These are phyloP conservation scores for Aspergillus asperescens DNA, from an alignment of 495 filamentous ascomycete genomes.

Conservation along the genomic window DNA sequence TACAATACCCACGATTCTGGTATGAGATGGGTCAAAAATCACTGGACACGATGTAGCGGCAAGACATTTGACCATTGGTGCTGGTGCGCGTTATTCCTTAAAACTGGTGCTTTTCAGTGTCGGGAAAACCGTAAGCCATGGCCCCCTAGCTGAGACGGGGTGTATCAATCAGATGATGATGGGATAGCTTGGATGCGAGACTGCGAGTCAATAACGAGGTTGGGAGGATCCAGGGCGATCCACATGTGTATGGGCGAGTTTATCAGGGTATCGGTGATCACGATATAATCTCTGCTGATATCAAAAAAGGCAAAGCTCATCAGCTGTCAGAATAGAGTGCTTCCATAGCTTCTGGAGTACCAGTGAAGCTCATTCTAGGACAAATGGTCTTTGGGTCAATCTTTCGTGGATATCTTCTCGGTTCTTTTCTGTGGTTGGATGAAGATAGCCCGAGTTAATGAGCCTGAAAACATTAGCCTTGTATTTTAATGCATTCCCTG, in stretches of 20 bases:
- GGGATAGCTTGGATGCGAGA: slow-evolving; percentile 50
- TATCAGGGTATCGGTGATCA: slow-evolving; percentile 57
- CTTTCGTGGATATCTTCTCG: neutral
- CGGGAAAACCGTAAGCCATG: slow-evolving; percentile 1
- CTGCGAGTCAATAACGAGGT: slow-evolving; percentile 45
- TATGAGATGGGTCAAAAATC: slow-evolving; percentile 6
- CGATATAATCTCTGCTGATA: slow-evolving; percentile 44
- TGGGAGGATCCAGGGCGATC: slow-evolving; percentile 39
- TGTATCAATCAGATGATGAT: slow-evolving; percentile 47
- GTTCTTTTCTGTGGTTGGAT: too few species aligned
- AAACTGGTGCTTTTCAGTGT: slow-evolving; percentile 6
- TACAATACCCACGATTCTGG: slow-evolving; percentile 17
- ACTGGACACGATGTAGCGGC: slow-evolving; percentile 5
- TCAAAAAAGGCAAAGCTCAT: neutral
- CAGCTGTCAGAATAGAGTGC: neutral
- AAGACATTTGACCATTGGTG: slow-evolving; percentile 5
- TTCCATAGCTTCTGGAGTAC: neutral
- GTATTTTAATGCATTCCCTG: neutral
- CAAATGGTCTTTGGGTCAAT: neutral
- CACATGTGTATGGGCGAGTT: slow-evolving; percentile 46
- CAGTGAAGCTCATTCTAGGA: neutral
- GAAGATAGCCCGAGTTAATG: neutral
- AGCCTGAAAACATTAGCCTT: neutral
- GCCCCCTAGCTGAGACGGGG: slow-evolving; percentile 7
- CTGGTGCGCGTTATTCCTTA: slow-evolving; percentile 4